Conservation (phyloP, 306 rosid genomes). For the Gastrolobium villosum region DNA sequence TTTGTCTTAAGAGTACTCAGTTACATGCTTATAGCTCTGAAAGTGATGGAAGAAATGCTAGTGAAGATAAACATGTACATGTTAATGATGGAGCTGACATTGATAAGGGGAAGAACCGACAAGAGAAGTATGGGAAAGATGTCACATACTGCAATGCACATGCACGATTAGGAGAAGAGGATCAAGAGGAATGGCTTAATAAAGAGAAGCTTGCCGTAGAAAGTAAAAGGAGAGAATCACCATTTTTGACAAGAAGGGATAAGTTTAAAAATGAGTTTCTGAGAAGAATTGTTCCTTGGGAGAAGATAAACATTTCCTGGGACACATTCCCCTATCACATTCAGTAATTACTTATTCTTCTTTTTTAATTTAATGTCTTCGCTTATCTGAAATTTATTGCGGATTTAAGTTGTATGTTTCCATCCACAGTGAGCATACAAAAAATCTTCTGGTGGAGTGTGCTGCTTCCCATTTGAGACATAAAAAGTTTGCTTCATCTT, state of each 20-base stretch:
- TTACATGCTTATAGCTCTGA: constrained; percentile 75
- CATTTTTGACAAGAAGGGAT: constrained; percentile 77
- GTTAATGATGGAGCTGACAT: constrained; percentile 63
- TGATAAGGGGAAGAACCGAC: constrained; percentile 58
- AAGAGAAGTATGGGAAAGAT: constrained; percentile 61
- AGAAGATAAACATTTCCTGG: constrained; percentile 91
- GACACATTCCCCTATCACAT: constrained; percentile 90
- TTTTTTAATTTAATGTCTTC: background rate
- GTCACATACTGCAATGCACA: constrained; percentile 63
- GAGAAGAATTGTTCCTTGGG: constrained; percentile 94
- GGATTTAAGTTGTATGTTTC: constrained; percentile 36
- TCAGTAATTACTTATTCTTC: constrained; percentile 61
- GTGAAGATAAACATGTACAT: constrained; percentile 73
- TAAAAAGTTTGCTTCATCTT: constrained; percentile 61
- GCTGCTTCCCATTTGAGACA: constrained; percentile 88
- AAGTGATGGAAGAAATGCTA: constrained; percentile 90
- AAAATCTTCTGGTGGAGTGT: constrained; percentile 87
- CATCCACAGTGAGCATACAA: constrained; percentile 72
- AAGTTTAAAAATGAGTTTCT: constrained; percentile 85
- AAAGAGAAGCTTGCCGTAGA: constrained; percentile 79
- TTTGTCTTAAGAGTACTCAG: constrained; percentile 58
- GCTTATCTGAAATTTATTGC: constrained; percentile 25
- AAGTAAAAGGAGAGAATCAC: constrained; percentile 76
- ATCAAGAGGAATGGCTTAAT: constrained; percentile 91
- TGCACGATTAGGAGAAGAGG: constrained; percentile 82